These are phyloP conservation scores for Termitomyces sp. DNA, from an alignment of 1,284 basidiomycete species.

Conservation along the genomic window DNA sequence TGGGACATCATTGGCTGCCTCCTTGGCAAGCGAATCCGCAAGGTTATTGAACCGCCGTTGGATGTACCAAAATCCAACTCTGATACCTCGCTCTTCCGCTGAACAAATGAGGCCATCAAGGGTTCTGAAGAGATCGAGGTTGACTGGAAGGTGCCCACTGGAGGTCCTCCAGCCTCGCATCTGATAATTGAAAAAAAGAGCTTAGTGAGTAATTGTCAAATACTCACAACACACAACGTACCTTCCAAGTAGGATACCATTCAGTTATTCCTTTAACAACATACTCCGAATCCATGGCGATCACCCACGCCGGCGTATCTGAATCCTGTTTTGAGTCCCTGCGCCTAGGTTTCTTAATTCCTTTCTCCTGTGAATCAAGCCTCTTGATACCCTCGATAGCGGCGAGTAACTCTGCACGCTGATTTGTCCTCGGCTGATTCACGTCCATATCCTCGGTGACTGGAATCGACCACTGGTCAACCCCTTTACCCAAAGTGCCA, in stretches of 20 bases:
- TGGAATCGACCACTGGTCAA: background rate
- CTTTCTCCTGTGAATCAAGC: background rate
- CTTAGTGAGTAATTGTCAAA: background rate
- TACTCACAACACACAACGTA: background rate
- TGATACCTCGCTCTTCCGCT: background rate
- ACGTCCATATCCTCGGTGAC: background rate
- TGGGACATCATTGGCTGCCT: background rate
- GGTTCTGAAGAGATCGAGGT: background rate
- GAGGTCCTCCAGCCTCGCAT: background rate
- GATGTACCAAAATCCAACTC: constrained; percentile 1
- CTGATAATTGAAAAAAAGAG: too few relatives aligned
- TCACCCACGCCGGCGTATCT: background rate
- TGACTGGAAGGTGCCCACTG: background rate
- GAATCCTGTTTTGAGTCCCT: background rate
- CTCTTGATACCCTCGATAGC: constrained; percentile 1
- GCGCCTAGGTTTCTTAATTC: background rate
- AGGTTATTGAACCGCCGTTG: background rate
- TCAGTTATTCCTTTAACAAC: background rate
- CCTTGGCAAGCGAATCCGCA: background rate
- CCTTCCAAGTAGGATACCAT: background rate
- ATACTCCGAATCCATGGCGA: background rate
- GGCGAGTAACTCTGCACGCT: background rate
- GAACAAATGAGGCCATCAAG: background rate
- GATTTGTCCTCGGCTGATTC: background rate
- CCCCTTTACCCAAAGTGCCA: background rate